Evolutionary conservation across 176 grass and related monocot genomes (phyloP), one percentile per base, ranked within the genome.

Genomic region (Zea luxurians): DNA sequence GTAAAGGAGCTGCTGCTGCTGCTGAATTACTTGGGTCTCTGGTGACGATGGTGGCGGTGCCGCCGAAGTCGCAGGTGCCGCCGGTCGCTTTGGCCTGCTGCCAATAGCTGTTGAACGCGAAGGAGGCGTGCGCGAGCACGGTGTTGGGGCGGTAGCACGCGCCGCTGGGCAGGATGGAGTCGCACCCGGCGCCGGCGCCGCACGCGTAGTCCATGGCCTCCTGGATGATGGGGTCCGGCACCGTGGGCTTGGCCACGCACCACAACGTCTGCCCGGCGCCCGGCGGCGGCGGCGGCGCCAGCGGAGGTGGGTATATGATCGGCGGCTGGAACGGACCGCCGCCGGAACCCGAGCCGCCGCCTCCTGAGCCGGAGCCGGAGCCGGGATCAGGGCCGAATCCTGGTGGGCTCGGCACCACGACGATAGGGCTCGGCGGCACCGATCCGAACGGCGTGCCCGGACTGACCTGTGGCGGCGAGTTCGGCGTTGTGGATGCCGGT

Each of bases 141-240:
- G 90, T 97, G 61, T 91, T 58, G 15, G 93, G 93, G 80, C 85
- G 80, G 86, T 84, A 93, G 74, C 93, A 97, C 6, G 80, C 47
- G 21, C 93, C 93, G 37, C 10, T 74, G 9, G 90, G 72, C 77
- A 63, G 63, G 58, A 97, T 87, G 9, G 86, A 86, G 7, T 69
- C 72, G 90, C 93, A 97, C 57, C 85, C 81, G n/a, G 83, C 90
- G 44, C 93, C 93, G 3, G 83, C 74, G 5, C 83, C 86, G 69
- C 93, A 93, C 21, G 93, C 93, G 73, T 97, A 97, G 80, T 97
- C 90, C 93, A 97, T 91, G 36, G 90, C 93, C 20, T 93, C 93
- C 78, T 93, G 90, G 66, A 97, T 84, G 58, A 93, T 93, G 38
- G 90, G 93, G 77, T 97, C 86, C 74, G 93, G 90, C 82, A 97